A percentile compares a stretch with the other conserved stretches of the same genome.
Evolutionary conservation across 768 basidiomycete species (phyloP).

Genomic region (Holtermannia corniformis): DNA sequence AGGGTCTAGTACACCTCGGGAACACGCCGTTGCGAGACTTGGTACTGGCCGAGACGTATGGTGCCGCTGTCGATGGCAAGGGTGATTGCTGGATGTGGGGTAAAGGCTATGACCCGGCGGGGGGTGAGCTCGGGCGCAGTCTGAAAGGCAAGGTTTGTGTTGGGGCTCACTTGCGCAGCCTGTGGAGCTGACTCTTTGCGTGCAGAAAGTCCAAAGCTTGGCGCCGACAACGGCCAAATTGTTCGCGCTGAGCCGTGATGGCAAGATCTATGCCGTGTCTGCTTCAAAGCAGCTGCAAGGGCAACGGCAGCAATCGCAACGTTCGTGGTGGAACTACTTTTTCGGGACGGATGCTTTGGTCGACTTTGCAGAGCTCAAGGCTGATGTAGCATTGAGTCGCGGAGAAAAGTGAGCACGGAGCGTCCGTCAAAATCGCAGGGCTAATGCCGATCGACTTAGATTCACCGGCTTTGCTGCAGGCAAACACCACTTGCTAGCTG

Average conservation of each 20-base stretch:
- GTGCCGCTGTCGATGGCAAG: slow-evolving; percentile 35
- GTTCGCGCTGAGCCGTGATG: slow-evolving; percentile 69
- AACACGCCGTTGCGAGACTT: slow-evolving; percentile 36
- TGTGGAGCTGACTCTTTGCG: neutral
- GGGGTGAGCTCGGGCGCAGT: slow-evolving; percentile 25
- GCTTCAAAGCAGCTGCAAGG: slow-evolving; percentile 49
- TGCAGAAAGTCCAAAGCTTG: slow-evolving; percentile 59
- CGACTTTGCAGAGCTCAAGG: slow-evolving; percentile 52
- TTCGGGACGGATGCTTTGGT: slow-evolving; percentile 47
- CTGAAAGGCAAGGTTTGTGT: slow-evolving; percentile 36
- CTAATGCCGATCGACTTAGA: slow-evolving; percentile 48
- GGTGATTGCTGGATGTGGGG: slow-evolving; percentile 43
- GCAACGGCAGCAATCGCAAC: slow-evolving; percentile 39
- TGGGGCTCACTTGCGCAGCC: neutral
- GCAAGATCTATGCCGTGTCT: slow-evolving; percentile 62
- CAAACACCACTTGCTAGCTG: slow-evolving; percentile 45
- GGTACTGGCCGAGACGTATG: slow-evolving; percentile 36
- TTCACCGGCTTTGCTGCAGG: slow-evolving; percentile 68
- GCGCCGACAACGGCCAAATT: slow-evolving; percentile 44
- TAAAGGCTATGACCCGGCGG: slow-evolving; percentile 26
- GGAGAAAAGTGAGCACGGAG: slow-evolving; percentile 54
- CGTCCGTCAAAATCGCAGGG: neutral
- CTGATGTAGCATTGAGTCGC: slow-evolving; percentile 51
- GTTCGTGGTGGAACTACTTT: slow-evolving; percentile 55
- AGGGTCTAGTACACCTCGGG: slow-evolving; percentile 25